Percentiles rank a stretch among this genome's conserved stretches.
These are phyloP conservation scores for Trametes villosa DNA, from an alignment of 768 basidiomycete species.

Conservation along the genomic window DNA sequence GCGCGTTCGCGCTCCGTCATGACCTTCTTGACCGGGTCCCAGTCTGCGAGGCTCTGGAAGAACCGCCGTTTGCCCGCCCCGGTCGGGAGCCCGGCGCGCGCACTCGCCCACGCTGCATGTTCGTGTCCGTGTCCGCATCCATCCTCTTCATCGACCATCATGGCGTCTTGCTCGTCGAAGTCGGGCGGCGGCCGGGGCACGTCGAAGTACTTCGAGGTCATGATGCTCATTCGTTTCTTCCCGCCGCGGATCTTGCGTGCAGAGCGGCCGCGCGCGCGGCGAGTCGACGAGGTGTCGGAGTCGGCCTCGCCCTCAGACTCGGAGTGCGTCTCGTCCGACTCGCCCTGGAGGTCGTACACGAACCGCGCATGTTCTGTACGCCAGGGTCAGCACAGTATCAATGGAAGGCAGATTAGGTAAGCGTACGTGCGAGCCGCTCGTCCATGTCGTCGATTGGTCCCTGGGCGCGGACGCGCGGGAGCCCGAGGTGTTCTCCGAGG, in stretches of 20 bases:
- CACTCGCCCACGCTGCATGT: conserved; percentile 10
- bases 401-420: neutral
- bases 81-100: neutral
- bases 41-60: conserved; percentile 53
- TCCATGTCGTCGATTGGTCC: conserved; percentile 63
- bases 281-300: conserved; percentile 42
- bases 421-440: conserved; percentile 71
- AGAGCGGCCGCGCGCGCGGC: conserved; percentile 10
- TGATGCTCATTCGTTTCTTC: conserved; percentile 68
- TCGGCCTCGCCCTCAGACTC: conserved; percentile 34
- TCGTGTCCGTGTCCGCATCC: conserved; percentile 38
- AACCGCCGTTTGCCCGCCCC: conserved; percentile 51
- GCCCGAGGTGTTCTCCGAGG: conserved; percentile 63
- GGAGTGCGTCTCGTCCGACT: conserved; percentile 30
- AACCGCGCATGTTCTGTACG: conserved; percentile 66
- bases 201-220: conserved; percentile 64
- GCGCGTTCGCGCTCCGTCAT: conserved; percentile 24
- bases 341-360: conserved; percentile 45
- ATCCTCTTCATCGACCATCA: conserved; percentile 38
- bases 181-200: conserved; percentile 41
- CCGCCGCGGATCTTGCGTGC: conserved; percentile 33
- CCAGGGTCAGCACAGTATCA: neutral
- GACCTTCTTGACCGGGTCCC: conserved; percentile 37
- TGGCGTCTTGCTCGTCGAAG: conserved; percentile 7
- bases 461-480: conserved; percentile 53